Conservation (phyloP, 2,329 filamentous ascomycete genomes). For the Setomelanomma holmii region DNA sequence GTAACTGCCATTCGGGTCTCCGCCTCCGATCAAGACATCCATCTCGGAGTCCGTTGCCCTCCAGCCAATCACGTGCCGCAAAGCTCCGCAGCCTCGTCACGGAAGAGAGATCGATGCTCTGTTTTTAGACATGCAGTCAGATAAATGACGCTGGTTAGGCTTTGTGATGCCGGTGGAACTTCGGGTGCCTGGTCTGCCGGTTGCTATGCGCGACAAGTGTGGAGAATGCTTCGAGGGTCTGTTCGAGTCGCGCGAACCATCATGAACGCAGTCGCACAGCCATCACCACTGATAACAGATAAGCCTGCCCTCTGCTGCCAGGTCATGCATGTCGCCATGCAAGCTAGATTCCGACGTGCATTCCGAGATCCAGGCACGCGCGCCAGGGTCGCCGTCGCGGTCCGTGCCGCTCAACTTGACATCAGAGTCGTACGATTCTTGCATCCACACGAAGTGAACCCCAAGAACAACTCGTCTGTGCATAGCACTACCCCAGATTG, state of each 20-base stretch:
- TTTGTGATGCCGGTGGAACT: neutral
- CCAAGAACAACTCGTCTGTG: conserved; percentile 14
- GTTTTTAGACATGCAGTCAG: neutral
- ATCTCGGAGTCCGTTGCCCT: conserved; percentile 28
- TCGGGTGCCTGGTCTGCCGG: neutral
- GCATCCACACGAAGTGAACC: conserved; percentile 6
- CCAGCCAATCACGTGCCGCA: conserved; percentile 17
- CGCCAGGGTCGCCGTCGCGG: conserved; percentile 25
- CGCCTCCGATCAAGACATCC: conserved; percentile 24
- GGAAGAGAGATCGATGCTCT: neutral
- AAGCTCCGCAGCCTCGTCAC: neutral
- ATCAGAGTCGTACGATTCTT: conserved; percentile 43
- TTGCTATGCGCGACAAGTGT: neutral
- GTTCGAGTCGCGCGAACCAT: neutral
- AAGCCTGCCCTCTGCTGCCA: neutral
- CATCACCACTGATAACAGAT: neutral
- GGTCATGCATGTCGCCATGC: neutral
- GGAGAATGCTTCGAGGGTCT: neutral
- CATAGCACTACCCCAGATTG: conserved; percentile 23
- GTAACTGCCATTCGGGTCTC: conserved; percentile 26
- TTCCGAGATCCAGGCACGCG: conserved; percentile 15
- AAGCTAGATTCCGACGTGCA: conserved; percentile 22
- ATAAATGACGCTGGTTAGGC: neutral
- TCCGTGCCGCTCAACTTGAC: conserved; percentile 29
- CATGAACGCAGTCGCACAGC: neutral